Base-by-base conservation (phyloP, 2,329 filamentous ascomycete species). In the Cladosporium austrohemisphaericum region DNA sequence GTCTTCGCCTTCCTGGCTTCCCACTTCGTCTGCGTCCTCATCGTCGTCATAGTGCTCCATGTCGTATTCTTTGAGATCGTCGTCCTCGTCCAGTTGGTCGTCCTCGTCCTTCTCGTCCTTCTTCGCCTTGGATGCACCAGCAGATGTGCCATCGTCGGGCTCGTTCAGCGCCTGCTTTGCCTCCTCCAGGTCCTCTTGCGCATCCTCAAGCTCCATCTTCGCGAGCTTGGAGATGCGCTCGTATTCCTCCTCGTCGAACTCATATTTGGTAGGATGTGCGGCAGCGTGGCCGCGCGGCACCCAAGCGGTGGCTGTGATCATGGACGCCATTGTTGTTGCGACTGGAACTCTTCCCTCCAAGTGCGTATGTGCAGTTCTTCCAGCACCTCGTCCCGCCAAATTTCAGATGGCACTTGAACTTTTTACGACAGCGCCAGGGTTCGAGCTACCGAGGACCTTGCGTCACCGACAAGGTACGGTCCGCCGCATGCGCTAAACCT, bases 41-140 rank as follows among this genome's bases (percentile, higher is more conserved):
- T 93, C 86, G 59, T 93, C 86, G 61, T 98, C 93, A 68, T 98
- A 98, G 69, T 95, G 84, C 56, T 97, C 92, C 48, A 98, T 79
- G 65, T 98, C 85, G 71, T 96, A 98, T 70, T 98, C 90, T 70
- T 92, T 93, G 41, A 98, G 77, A 66, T 95, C 91, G 58, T 94
- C 88, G 64, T 95, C 89, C 49, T 73, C 56, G 13, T 59, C 56
- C 22, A 52, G 48, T 41, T 61, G 56, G 13, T 57, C 56, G 28
- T 60, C 57, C 10, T 61, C 55, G 7, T 60, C 51, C 13, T 59
- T 56, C 20, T 56, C 45, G 25, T 41, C 49, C n/a, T 90, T 91
- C 36, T 95, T 76, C 64, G 94, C 88, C 57, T 91, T 87, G 61
- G 95, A 88, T 47, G 71, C 59, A 54, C 68, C 62, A 41, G 67